Evolutionary conservation across 257 asterid species (phyloP).

Genomic region (Fraxinus cuspidata): DNA sequence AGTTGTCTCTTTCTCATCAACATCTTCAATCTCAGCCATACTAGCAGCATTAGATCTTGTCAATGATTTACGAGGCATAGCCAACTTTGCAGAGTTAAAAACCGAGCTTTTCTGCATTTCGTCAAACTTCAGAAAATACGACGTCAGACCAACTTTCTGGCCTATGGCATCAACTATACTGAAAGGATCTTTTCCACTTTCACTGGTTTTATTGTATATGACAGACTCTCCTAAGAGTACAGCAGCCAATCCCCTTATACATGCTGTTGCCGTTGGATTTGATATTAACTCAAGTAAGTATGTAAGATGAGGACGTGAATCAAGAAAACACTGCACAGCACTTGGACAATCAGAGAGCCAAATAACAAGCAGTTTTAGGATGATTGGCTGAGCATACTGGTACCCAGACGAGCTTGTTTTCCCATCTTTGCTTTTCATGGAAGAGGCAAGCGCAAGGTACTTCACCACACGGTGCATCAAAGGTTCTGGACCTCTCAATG

Average conservation of each 20-base stretch:
- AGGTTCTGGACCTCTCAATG: constrained; percentile 83
- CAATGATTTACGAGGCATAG: constrained; percentile 58
- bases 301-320: constrained; percentile 83
- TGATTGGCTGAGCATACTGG: constrained; percentile 62
- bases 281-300: constrained; percentile 78
- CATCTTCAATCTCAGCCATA: constrained; percentile 83
- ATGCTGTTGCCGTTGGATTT: constrained; percentile 55
- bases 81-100: constrained; percentile 69
- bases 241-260: constrained; percentile 78
- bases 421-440: constrained; percentile 69
- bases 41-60: constrained; percentile 84
- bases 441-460: constrained; percentile 84
- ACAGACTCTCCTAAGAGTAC: constrained; percentile 73
- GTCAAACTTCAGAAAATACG: constrained; percentile 70
- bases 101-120: constrained; percentile 73
- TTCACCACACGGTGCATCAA: constrained; percentile 87
- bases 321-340: constrained; percentile 85
- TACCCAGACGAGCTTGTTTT: constrained; percentile 45
- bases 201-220: constrained; percentile 55
- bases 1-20: constrained; percentile 57
- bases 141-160: constrained; percentile 80
- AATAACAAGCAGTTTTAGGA: constrained; percentile 70
- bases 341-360: constrained; percentile 85
- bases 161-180: constrained; percentile 77
- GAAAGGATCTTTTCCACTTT: constrained; percentile 57